Conservation (phyloP, 176 grass and related monocot genomes). For the Carex kokanica region DNA sequence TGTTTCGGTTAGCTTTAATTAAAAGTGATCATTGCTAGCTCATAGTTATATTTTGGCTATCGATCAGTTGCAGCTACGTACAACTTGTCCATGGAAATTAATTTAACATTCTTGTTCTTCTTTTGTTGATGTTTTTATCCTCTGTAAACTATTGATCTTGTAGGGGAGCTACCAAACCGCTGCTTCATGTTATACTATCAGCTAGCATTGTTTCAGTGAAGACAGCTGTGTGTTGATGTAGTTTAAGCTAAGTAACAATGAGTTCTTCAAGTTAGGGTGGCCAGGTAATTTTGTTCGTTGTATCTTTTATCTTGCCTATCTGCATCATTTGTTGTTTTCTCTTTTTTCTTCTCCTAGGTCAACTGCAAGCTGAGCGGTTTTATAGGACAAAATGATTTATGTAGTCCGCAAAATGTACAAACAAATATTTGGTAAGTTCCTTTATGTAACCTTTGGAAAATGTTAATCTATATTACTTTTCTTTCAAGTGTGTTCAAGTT, state of each 20-base stretch:
- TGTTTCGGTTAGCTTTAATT: neutral
- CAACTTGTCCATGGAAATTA: neutral
- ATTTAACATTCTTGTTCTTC: neutral
- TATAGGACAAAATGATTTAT: neutral
- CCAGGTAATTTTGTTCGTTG: neutral
- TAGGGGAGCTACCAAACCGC: neutral
- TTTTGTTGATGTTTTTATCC: neutral
- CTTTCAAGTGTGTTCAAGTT: too few species aligned
- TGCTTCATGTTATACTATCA: neutral
- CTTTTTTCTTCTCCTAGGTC: too few species aligned
- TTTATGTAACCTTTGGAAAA: too few species aligned
- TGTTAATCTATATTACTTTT: too few species aligned
- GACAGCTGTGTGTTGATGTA: neutral
- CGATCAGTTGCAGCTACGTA: neutral
- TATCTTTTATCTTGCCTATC: neutral
- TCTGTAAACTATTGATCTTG: neutral
- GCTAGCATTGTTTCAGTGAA: neutral
- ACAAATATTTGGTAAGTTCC: neutral
- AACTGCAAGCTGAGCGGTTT: neutral
- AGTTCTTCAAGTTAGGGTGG: neutral
- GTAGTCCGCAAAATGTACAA: neutral
- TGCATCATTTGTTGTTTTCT: neutral
- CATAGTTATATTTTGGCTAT: neutral
- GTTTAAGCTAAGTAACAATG: neutral
- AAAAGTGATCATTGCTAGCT: neutral